Evolutionary conservation across 1,139 yeast genomes (phyloP).

Genomic region (Pneumocystis oryctolagi): DNA sequence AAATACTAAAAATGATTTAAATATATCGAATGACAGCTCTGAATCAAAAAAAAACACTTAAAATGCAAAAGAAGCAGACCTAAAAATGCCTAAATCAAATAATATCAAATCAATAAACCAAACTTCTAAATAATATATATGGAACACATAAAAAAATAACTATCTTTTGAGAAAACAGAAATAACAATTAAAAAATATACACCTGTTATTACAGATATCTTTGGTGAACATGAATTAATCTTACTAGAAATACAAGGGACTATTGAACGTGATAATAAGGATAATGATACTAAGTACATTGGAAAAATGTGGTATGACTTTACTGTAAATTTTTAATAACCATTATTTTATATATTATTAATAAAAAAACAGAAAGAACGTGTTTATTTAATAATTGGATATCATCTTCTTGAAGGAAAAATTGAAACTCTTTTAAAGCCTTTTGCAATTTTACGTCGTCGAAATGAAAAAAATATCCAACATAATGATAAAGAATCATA

Average conservation of each 20-base stretch:
- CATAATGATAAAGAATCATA: background rate
- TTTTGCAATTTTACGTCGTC: conserved; percentile 8
- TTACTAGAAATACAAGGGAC: conserved; percentile 11
- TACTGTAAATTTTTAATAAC: background rate
- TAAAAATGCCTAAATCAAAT: no score
- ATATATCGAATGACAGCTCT: background rate
- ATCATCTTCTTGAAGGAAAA: conserved; percentile 11
- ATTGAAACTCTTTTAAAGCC: conserved; percentile 8
- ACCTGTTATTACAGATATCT: background rate
- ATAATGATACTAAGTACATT: background rate
- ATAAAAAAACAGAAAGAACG: conserved; percentile 5
- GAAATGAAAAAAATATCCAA: background rate
- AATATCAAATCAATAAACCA: no score
- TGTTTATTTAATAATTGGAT: conserved; percentile 9
- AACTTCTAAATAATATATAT: background rate
- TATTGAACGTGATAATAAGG: conserved; percentile 7
- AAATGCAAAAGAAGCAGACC: background rate
- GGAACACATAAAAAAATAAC: background rate
- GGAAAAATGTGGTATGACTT: background rate
- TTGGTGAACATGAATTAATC: conserved; percentile 5
- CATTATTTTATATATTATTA: background rate
- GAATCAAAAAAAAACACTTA: background rate
- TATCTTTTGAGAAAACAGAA: background rate
- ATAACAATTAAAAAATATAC: background rate
- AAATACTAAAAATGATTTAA: background rate